Conservation (phyloP, 768 basidiomycete genomes). For the Kockovaella imperatae region DNA sequence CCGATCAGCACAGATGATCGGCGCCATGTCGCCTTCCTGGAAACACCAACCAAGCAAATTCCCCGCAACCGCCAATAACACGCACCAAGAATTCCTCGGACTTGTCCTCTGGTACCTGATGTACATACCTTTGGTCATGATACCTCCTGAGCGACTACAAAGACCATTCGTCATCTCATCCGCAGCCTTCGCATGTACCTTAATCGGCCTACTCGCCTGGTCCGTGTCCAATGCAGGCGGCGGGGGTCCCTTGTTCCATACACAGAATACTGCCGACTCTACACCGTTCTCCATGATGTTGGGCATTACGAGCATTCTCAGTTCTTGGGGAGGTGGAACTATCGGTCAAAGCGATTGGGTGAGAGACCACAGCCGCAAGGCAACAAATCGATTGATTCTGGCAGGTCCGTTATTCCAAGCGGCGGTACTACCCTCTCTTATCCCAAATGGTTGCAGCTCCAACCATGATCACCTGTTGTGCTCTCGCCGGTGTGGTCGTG, state of each 20-base stretch:
- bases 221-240: slow-evolving; percentile 10
- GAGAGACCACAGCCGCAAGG: slow-evolving; percentile 8
- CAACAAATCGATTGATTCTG: slow-evolving; percentile 10
- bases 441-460: slow-evolving; percentile 16
- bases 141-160: slow-evolving; percentile 21
- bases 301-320: slow-evolving; percentile 15
- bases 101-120: slow-evolving; percentile 16
- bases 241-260: slow-evolving; percentile 14
- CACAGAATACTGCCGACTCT: slow-evolving; percentile 8
- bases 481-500: slow-evolving; percentile 29
- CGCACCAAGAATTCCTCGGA: slow-evolving; percentile 12
- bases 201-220: slow-evolving; percentile 16
- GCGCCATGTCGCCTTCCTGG: slow-evolving; percentile 19
- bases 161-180: slow-evolving; percentile 16
- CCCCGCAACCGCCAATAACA: slow-evolving; percentile 7
- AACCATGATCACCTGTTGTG: slow-evolving; percentile 10
- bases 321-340: slow-evolving; percentile 21
- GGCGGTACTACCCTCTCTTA: background rate
- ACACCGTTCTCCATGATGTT: slow-evolving; percentile 17
- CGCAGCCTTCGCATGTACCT: slow-evolving; percentile 6
- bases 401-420: slow-evolving; percentile 10
- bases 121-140: slow-evolving; percentile 13
- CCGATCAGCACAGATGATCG: slow-evolving; percentile 10
- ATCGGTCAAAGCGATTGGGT: slow-evolving; percentile 24
- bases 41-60: slow-evolving; percentile 6